Evolutionary conservation across 306 rosid genomes (phyloP).

Genomic region (Crotalaria pallida): DNA sequence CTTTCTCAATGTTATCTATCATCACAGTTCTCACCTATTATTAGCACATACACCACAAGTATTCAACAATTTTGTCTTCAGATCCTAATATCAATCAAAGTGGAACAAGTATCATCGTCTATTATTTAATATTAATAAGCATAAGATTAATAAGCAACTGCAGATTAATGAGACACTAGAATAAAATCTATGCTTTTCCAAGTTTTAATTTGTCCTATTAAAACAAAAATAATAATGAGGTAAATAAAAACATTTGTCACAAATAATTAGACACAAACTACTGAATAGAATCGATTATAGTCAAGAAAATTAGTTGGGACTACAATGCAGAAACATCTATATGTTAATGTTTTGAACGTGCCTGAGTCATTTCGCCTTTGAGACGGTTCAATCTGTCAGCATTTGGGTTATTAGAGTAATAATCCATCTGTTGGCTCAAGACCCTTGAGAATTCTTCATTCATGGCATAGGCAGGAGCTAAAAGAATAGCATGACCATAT

Average conservation of each 20-base stretch:
- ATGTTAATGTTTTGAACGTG: slow-evolving; percentile 19
- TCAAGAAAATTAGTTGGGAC: background rate
- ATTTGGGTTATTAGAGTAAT: slow-evolving; percentile 78
- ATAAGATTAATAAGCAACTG: background rate
- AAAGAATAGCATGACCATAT: slow-evolving; percentile 67
- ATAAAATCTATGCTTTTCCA: background rate
- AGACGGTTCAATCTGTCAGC: slow-evolving; percentile 86
- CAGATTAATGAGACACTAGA: background rate
- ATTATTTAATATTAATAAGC: background rate
- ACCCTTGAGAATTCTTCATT: slow-evolving; percentile 90
- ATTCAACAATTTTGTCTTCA: background rate
- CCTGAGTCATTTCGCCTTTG: slow-evolving; percentile 98
- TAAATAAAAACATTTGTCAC: background rate
- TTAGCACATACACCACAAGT: background rate
- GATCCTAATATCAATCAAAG: background rate
- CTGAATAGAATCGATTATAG: background rate
- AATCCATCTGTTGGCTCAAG: slow-evolving; percentile 81
- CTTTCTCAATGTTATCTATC: slow-evolving; percentile 96
- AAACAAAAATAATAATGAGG: too few relatives aligned
- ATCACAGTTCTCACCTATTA: slow-evolving; percentile 71
- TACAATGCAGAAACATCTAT: background rate
- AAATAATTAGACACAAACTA: background rate
- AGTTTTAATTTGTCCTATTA: background rate
- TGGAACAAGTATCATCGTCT: background rate
- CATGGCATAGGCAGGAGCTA: slow-evolving; percentile 88